phyloP scores from a whole-genome alignment of 176 grass and related monocot genomes.

The Aegilops longissima region DNA sequence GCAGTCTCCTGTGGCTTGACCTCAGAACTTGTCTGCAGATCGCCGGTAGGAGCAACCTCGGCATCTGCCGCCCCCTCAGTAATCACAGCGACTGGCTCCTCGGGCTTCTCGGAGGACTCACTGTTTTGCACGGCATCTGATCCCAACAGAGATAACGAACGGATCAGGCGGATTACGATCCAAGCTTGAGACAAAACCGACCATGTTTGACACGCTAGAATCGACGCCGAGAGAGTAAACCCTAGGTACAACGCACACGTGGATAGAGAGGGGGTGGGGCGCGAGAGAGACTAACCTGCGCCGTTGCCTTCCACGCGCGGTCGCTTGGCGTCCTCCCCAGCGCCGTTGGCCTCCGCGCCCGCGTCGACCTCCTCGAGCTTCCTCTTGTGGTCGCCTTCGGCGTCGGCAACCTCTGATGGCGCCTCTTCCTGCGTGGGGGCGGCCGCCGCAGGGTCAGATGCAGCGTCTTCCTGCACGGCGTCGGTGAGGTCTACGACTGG shows the following conservation, averaged over 20 bases:
- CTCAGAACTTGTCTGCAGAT: neutral
- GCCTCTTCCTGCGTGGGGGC: neutral
- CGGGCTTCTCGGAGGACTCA: neutral
- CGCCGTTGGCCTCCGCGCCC: slow-evolving; percentile 28
- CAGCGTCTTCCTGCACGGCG: neutral
- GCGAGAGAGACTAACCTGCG: slow-evolving; percentile 31
- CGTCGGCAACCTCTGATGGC: neutral
- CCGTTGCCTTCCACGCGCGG: slow-evolving; percentile 43
- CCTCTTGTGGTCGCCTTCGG: slow-evolving; percentile 48
- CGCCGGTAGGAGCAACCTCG: neutral
- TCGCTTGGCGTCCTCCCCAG: slow-evolving; percentile 43
- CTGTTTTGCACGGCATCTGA: slow-evolving; percentile 29
- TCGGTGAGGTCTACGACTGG: neutral
- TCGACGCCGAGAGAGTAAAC: neutral
- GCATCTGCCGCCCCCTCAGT: slow-evolving; percentile 10
- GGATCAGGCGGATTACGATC: neutral
- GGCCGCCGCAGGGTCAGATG: neutral
- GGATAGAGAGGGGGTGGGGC: neutral
- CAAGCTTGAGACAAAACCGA: neutral
- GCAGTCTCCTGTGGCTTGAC: slow-evolving; percentile 13
- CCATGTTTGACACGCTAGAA: neutral
- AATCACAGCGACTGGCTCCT: neutral
- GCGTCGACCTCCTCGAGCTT: slow-evolving; percentile 42
- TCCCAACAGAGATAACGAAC: neutral
- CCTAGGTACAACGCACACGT: neutral